Base-by-base conservation (phyloP, 805 yeast species). In the Candida sanyiensis region DNA sequence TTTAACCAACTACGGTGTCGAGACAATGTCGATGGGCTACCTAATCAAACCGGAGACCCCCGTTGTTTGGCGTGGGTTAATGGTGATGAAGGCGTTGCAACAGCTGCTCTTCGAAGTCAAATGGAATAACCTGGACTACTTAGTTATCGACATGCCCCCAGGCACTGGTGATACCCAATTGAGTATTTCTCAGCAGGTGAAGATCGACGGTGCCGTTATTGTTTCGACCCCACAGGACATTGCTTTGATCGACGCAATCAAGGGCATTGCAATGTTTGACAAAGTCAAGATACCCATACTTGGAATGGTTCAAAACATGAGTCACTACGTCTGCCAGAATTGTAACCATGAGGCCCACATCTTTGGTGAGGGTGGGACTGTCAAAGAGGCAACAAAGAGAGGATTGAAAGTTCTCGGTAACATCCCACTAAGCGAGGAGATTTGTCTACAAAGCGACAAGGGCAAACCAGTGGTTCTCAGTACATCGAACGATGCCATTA, bases 1-100 rank as follows among this genome's bases (percentile, higher is more conserved):
- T 0, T 58, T 84, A 48, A 57, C 67, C 9, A 85, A 83, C 54
- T 83, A 79, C 47, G 95, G 95, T 0, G 55, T 86, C 3, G 79
- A 82, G 47, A 74, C 88, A 6, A 86, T 86, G 95, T 84, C 94
- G 0, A 86, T 86, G 94, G 95, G 95, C 0, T 85, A 80, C 51
- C 62, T 86, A 48, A 72, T 85, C 2, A 59, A 70, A 2, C 81
- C 81, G 7, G 78, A 73, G 34, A 75, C 77, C 22, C 81, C 88
- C 0, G 71, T 86, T 5, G 90, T 81, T 0, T 86, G 95, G 95
- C 66, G 95, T 38, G 95, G 95, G 0, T 60, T 85, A 29, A 77
- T 86, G 77, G 89, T 86, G 16, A 86, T 83, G 76, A 86, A 86
- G 57, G 95, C 94, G 0, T 57, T 86, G 18, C 87, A 86, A 49